phyloP scores from a whole-genome alignment of 768 basidiomycete genomes.

The Boletus fagicola region DNA sequence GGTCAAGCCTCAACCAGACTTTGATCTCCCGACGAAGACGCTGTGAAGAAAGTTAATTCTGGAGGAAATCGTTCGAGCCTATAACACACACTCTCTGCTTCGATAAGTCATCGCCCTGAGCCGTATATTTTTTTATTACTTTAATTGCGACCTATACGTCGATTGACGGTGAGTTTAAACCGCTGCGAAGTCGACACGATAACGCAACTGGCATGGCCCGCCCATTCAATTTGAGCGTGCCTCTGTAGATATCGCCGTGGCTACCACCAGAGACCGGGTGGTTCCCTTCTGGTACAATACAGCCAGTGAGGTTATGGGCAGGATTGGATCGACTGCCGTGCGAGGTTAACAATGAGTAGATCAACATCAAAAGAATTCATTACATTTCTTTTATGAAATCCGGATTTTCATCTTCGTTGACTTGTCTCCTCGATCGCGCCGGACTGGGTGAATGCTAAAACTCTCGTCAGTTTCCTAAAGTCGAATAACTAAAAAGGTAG shows the following conservation, averaged over 20 bases:
- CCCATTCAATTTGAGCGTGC: slow-evolving; percentile 14
- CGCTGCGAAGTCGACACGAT: not conserved
- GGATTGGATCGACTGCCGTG: slow-evolving; percentile 11
- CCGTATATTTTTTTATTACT: slow-evolving; percentile 23
- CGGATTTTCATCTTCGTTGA: slow-evolving; percentile 2
- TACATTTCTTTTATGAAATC: slow-evolving; percentile 14
- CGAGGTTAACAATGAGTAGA: not conserved
- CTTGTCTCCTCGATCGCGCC: not conserved
- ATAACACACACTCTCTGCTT: slow-evolving; percentile 15
- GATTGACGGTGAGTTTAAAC: not conserved
- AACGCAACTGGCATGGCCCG: slow-evolving; percentile 9
- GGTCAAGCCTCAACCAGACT: slow-evolving; percentile 31
- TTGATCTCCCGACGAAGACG: slow-evolving; percentile 30
- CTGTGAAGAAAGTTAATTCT: slow-evolving; percentile 1
- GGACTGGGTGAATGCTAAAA: slow-evolving; percentile 9
- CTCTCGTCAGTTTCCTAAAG: not conserved
- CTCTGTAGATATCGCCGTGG: slow-evolving; percentile 22
- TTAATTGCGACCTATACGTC: slow-evolving; percentile 24
- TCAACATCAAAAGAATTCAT: not conserved
- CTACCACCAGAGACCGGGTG: slow-evolving; percentile 21
- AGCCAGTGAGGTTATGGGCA: slow-evolving; percentile 15
- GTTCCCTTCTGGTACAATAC: slow-evolving; percentile 6
- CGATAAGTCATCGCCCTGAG: slow-evolving; percentile 12
- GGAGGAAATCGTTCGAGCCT: rapidly evolving
- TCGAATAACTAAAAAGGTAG: not conserved